Evolutionary conservation across 441 rosid genomes (phyloP).

Genomic region (Euphorbia celastroides): DNA sequence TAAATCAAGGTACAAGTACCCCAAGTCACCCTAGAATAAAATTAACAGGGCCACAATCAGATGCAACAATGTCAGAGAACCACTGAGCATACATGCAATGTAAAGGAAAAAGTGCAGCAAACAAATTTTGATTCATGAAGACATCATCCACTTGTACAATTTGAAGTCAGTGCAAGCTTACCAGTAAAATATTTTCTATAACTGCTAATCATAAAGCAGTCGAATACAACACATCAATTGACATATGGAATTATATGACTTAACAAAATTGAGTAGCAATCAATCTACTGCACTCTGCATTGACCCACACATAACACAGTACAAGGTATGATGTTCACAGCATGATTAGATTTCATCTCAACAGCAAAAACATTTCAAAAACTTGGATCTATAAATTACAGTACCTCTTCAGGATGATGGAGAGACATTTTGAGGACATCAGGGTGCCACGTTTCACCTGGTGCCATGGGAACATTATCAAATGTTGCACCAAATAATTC

Average conservation of each 20-base stretch:
- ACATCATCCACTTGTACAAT: not conserved
- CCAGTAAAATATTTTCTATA: not conserved
- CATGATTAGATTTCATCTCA: constrained; percentile 6
- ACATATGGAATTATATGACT: too few species aligned
- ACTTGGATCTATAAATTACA: not conserved
- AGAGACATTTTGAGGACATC: constrained; percentile 81
- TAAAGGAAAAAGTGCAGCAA: not conserved
- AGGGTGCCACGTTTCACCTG: constrained; percentile 98
- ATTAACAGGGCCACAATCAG: constrained; percentile 9
- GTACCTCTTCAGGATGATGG: constrained; percentile 91
- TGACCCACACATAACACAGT: too few species aligned
- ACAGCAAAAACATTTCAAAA: not conserved
- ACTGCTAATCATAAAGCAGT: not conserved
- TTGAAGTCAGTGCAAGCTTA: not conserved
- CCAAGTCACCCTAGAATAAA: constrained; percentile 78
- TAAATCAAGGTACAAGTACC: constrained; percentile 87
- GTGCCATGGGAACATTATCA: constrained; percentile 52
- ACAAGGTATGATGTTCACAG: not conserved
- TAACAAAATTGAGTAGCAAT: too few species aligned
- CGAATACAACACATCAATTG: too few species aligned
- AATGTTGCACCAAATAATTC: constrained; percentile 85
- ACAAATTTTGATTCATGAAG: not conserved
- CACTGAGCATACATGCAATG: not conserved
- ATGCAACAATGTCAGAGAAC: too few species aligned
- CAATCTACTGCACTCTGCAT: too few species aligned